Conservation (phyloP, 2,329 filamentous ascomycete genomes). For the Xylariales sp. region DNA sequence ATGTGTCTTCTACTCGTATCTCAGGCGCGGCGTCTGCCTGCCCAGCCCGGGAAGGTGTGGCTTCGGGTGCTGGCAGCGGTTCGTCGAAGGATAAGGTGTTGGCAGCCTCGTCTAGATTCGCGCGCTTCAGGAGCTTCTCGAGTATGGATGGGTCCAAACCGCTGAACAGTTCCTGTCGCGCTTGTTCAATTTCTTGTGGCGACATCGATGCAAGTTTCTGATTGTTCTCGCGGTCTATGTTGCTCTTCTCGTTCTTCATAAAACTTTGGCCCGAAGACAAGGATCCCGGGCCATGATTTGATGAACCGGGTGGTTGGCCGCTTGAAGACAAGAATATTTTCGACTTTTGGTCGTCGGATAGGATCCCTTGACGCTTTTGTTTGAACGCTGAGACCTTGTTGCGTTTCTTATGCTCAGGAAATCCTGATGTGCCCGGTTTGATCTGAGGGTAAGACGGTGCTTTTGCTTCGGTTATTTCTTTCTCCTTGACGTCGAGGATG, state of each 20-base stretch:
- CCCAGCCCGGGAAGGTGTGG: constrained; percentile 22
- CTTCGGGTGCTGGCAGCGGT: constrained; percentile 33
- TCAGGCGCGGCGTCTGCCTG: constrained; percentile 33
- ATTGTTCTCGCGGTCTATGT: constrained; percentile 86
- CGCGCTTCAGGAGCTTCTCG: constrained; percentile 78
- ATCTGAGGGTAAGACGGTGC: constrained; percentile 72
- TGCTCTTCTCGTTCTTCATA: constrained; percentile 70
- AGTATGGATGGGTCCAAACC: constrained; percentile 80
- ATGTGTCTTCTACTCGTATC: constrained; percentile 45
- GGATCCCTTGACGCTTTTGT: constrained; percentile 64
- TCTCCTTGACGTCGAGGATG: constrained; percentile 84
- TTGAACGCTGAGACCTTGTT: constrained; percentile 82
- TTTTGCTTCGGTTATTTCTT: constrained; percentile 68
- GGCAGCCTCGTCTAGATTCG: constrained; percentile 76
- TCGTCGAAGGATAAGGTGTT: constrained; percentile 58
- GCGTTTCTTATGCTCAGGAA: constrained; percentile 89
- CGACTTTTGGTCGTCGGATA: constrained; percentile 44
- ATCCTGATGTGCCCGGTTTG: constrained; percentile 73
- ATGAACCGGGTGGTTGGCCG: constrained; percentile 40
- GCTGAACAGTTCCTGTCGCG: constrained; percentile 82
- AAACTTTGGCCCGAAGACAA: constrained; percentile 42
- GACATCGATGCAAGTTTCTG: constrained; percentile 82
- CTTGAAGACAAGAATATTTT: constrained; percentile 39
- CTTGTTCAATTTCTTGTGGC: constrained; percentile 80
- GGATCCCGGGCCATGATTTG: constrained; percentile 38